These are phyloP conservation scores for Mortierella sp. DNA, from an alignment of 371 early-diverging fungal species.

Conservation along the genomic window DNA sequence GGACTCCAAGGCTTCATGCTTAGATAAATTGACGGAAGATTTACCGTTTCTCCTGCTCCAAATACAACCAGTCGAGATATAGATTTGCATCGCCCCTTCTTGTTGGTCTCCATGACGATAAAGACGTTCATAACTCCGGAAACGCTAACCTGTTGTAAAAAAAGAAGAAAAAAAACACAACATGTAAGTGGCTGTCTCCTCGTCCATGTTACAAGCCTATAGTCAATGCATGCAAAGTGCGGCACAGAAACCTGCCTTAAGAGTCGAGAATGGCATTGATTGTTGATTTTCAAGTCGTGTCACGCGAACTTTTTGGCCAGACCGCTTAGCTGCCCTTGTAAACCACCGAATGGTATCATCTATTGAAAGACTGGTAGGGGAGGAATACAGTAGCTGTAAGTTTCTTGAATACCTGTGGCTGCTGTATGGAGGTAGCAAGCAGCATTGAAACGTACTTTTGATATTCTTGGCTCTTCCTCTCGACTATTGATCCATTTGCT, in stretches of 20 bases:
- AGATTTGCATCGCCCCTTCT: constrained; percentile 24
- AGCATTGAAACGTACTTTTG: constrained; percentile 15
- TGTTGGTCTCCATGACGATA: constrained; percentile 44
- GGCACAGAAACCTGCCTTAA: constrained; percentile 24
- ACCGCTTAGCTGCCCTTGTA: constrained; percentile 17
- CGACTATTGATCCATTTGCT: neutral
- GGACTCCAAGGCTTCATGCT: too few species aligned
- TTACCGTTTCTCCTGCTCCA: constrained; percentile 48
- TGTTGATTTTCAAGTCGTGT: constrained; percentile 25
- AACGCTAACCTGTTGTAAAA: constrained; percentile 20
- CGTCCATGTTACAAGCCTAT: neutral
- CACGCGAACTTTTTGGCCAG: constrained; percentile 25
- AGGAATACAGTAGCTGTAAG: neutral
- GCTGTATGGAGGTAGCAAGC: neutral
- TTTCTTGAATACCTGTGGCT: neutral
- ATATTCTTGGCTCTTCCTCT: constrained; percentile 18
- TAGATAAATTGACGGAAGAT: too few species aligned
- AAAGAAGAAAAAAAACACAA: neutral
- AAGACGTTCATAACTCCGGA: constrained; percentile 38
- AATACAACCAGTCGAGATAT: constrained; percentile 44
- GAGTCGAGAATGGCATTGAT: constrained; percentile 29
- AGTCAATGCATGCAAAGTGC: neutral
- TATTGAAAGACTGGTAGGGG: constrained; percentile 25
- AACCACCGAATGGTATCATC: constrained; percentile 51
- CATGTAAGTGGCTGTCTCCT: neutral